These are phyloP conservation scores for Aureobasidium melanogenum DNA, from an alignment of 2,329 filamentous ascomycete genomes.

Conservation along the genomic window DNA sequence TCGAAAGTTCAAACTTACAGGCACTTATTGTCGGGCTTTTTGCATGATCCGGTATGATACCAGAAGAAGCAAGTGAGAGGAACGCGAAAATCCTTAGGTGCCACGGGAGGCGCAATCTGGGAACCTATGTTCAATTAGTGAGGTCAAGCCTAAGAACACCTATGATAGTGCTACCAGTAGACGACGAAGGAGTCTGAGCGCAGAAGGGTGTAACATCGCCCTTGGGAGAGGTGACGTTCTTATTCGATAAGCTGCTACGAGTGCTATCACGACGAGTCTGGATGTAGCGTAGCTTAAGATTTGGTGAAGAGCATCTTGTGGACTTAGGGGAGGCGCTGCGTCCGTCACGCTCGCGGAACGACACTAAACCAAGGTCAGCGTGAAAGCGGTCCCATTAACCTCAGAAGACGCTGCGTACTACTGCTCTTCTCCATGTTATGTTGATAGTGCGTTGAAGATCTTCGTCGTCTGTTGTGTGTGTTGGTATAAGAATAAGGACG, in stretches of 20 bases:
- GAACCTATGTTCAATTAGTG: not conserved
- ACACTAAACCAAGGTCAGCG: not conserved
- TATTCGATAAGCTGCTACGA: not conserved
- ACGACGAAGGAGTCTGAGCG: not conserved
- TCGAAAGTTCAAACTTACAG: not conserved
- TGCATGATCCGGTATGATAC: slow-evolving; percentile 3
- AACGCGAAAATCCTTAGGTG: not conserved
- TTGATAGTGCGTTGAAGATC: too few species aligned
- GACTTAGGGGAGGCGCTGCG: not conserved
- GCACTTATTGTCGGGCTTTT: slow-evolving; percentile 6
- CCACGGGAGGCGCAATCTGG: not conserved
- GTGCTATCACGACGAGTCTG: not conserved
- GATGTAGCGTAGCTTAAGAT: not conserved
- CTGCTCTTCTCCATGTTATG: not conserved
- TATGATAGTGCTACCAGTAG: not conserved
- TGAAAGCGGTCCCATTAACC: too few species aligned
- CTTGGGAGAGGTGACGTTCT: not conserved
- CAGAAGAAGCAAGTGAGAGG: slow-evolving; percentile 14
- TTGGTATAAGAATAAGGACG: not conserved
- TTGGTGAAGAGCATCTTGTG: not conserved
- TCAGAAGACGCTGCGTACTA: not conserved
- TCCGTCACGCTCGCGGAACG: not conserved
- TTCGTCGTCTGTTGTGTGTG: not conserved
- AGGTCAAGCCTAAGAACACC: too few species aligned
- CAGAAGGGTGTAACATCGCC: not conserved